Percentiles rank a stretch among this genome's conserved stretches.
Conservation (phyloP, 495 filamentous ascomycete genomes). For the Pseudoneurospora amorphoporcata region DNA sequence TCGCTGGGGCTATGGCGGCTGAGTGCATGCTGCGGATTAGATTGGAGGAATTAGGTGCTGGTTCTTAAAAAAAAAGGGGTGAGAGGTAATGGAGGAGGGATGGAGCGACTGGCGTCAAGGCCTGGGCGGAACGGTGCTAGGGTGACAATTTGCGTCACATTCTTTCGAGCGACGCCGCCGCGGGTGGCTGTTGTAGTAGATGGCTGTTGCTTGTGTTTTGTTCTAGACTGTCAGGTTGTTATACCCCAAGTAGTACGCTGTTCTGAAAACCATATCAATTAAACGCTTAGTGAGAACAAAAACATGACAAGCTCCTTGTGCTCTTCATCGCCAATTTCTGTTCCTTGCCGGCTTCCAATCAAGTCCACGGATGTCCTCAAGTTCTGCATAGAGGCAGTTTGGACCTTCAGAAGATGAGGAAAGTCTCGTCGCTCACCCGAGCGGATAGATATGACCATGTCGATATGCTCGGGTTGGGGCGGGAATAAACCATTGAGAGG, state of each 20-base stretch:
- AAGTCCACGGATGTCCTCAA: neutral
- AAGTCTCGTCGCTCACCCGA: neutral
- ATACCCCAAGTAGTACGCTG: neutral
- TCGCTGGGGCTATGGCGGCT: constrained; percentile 11
- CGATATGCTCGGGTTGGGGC: neutral
- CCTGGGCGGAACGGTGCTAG: neutral
- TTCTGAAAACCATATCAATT: neutral
- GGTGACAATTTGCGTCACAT: neutral
- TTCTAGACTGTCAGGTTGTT: neutral
- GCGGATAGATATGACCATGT: neutral
- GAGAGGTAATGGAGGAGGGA: neutral
- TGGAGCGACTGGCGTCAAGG: neutral
- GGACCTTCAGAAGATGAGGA: neutral
- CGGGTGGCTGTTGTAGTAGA: neutral
- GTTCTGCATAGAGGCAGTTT: neutral
- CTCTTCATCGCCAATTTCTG: neutral
- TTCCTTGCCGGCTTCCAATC: neutral
- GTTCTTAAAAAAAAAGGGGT: neutral
- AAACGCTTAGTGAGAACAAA: neutral
- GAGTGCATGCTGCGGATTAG: neutral
- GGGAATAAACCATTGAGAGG: neutral
- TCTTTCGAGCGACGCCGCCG: neutral
- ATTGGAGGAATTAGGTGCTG: neutral
- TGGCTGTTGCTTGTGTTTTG: neutral
- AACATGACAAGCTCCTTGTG: neutral